A percentile compares a stretch with the other conserved stretches of the same genome.
Conservation (phyloP, 2,329 filamentous ascomycete genomes). For the Coniochaeta sp. region DNA sequence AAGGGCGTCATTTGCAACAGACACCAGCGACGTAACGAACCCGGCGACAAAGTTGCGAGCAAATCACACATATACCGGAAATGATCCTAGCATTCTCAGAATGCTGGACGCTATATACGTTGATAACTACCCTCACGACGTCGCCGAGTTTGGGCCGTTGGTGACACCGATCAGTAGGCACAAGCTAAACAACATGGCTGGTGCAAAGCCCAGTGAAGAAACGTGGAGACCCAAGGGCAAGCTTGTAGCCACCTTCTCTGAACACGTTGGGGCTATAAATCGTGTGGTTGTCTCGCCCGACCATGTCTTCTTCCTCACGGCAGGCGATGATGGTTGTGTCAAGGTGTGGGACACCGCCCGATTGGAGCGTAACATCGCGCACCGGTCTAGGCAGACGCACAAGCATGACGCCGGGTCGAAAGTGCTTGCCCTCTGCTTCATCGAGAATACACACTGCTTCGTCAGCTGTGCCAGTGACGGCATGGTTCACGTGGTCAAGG, state of each 20-base stretch:
- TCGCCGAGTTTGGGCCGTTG: slow-evolving; percentile 69
- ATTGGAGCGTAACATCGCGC: slow-evolving; percentile 83
- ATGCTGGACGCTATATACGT: slow-evolving; percentile 82
- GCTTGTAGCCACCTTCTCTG: slow-evolving; percentile 80
- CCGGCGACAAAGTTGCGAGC: slow-evolving; percentile 38
- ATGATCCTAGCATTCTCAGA: slow-evolving; percentile 59
- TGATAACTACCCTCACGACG: slow-evolving; percentile 60
- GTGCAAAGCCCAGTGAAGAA: slow-evolving; percentile 41
- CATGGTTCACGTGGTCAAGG: slow-evolving; percentile 80
- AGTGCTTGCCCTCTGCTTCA: slow-evolving; percentile 78
- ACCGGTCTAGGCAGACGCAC: slow-evolving; percentile 81
- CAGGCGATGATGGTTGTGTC: slow-evolving; percentile 82
- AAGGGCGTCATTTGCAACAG: slow-evolving; percentile 12
- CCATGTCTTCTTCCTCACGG: slow-evolving; percentile 90
- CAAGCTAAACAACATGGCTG: slow-evolving; percentile 40
- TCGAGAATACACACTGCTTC: slow-evolving; percentile 92
- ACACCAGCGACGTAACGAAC: slow-evolving; percentile 20
- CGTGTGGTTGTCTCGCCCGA: slow-evolving; percentile 79
- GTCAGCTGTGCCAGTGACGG: slow-evolving; percentile 86
- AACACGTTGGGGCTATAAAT: slow-evolving; percentile 78
- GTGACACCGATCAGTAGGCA: slow-evolving; percentile 61
- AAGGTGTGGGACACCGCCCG: slow-evolving; percentile 90
- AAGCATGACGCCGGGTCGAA: slow-evolving; percentile 63
- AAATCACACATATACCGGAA: slow-evolving; percentile 80
- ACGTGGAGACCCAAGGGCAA: slow-evolving; percentile 80